phyloP scores from a whole-genome alignment of 257 asterid species.

The Solanum appendiculatum region DNA sequence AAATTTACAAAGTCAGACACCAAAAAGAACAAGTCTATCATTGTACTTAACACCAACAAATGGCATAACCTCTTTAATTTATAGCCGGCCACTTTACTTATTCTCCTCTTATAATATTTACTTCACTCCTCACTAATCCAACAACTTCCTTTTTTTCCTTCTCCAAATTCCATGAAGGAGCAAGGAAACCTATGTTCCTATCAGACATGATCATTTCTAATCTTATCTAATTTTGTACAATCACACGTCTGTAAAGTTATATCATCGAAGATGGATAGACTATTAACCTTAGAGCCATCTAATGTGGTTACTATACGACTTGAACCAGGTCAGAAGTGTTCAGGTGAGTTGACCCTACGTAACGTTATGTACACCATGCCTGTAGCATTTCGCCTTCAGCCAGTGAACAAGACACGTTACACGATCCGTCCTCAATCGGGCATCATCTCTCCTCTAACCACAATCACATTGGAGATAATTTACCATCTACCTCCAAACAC shows the following conservation, averaged over 20 bases:
- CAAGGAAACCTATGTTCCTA: not conserved
- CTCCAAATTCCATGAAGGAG: not conserved
- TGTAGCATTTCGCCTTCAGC: constrained; percentile 63
- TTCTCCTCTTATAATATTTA: constrained; percentile 7
- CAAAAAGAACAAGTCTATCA: constrained; percentile 63
- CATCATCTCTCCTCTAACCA: constrained; percentile 50
- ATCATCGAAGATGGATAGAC: constrained; percentile 47
- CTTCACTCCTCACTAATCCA: not conserved
- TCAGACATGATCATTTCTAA: not conserved
- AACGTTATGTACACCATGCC: constrained; percentile 91
- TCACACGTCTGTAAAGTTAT: not conserved
- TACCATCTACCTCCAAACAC: constrained; percentile 30
- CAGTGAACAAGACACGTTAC: constrained; percentile 41
- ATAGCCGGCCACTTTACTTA: constrained; percentile 38
- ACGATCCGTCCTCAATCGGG: constrained; percentile 51
- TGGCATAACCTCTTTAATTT: constrained; percentile 28
- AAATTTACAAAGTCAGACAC: constrained; percentile 20
- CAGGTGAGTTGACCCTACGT: constrained; percentile 40
- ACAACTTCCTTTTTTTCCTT: not conserved
- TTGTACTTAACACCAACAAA: constrained; percentile 55
- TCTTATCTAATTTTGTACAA: not conserved
- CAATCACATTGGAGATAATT: constrained; percentile 44
- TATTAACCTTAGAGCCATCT: constrained; percentile 64
- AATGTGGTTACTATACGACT: constrained; percentile 44
- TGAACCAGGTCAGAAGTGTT: constrained; percentile 47